Evolutionary conservation across 345 rosid genomes (phyloP).

Genomic region (Hevea brasiliensis): DNA sequence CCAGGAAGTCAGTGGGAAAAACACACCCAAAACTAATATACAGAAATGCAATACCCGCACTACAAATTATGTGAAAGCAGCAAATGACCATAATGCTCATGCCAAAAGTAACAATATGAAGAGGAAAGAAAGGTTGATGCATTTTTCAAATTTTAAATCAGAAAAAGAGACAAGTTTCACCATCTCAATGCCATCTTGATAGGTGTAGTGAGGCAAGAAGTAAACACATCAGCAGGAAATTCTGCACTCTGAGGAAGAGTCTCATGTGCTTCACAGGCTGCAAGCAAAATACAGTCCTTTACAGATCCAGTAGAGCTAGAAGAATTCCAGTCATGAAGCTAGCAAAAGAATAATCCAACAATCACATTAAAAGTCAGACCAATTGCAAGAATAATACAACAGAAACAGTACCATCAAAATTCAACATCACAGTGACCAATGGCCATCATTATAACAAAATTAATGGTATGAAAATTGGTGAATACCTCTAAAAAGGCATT

Average conservation of each 20-base stretch:
- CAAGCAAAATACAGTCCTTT: conserved; percentile 92
- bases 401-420: conserved; percentile 16
- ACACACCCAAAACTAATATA: neutral
- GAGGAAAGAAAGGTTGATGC: neutral
- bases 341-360: conserved; percentile 23
- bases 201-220: conserved; percentile 97
- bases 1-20: neutral
- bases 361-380: neutral
- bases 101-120: conserved; percentile 5
- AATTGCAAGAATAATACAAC: neutral
- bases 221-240: conserved; percentile 98
- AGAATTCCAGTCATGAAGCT: conserved; percentile 85
- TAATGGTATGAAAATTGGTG: neutral
- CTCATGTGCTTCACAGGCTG: conserved; percentile 99
- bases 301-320: conserved; percentile 65
- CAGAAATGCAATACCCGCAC: neutral
- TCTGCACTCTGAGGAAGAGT: conserved; percentile 97
- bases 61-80: neutral
- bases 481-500: conserved; percentile 90
- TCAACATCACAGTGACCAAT: conserved; percentile 5
- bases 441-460: neutral
- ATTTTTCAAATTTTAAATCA: neutral
- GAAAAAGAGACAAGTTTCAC: conserved; percentile 40
- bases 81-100: neutral
- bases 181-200: conserved; percentile 98